These are phyloP conservation scores for Diaporthe sp. DNA, from an alignment of 2,329 filamentous ascomycete genomes.

Conservation along the genomic window DNA sequence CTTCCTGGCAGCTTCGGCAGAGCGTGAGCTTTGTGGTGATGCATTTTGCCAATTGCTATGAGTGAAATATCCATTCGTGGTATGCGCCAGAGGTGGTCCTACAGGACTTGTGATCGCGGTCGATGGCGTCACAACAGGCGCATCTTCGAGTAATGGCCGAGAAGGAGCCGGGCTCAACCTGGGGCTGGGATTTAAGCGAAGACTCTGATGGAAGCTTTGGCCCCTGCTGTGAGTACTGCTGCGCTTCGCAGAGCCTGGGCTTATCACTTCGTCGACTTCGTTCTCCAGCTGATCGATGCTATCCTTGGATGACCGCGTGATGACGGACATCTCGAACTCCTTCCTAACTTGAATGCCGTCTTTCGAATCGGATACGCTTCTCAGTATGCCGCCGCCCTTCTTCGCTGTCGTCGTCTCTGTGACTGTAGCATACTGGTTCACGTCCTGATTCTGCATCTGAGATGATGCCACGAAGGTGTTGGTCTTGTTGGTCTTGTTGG, in stretches of 20 bases:
- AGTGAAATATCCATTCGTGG: not conserved
- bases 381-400: not conserved
- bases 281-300: slow-evolving; percentile 35
- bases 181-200: slow-evolving; percentile 4
- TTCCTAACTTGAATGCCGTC: slow-evolving; percentile 34
- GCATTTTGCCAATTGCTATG: not conserved
- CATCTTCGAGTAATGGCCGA: slow-evolving; percentile 14
- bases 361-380: not conserved
- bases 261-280: slow-evolving; percentile 35
- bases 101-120: not conserved
- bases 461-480: slow-evolving; percentile 35
- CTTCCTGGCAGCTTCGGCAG: slow-evolving; percentile 4
- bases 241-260: slow-evolving; percentile 20
- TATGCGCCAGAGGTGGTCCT: slow-evolving; percentile 5
- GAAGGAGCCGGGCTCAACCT: slow-evolving; percentile 23
- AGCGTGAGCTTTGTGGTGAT: slow-evolving; percentile 26
- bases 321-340: slow-evolving; percentile 39
- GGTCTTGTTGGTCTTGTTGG: slow-evolving; percentile 31
- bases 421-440: not conserved
- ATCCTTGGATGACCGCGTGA: slow-evolving; percentile 32
- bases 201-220: slow-evolving; percentile 11
- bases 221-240: slow-evolving; percentile 24
- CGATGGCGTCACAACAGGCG: slow-evolving; percentile 8
- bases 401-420: slow-evolving; percentile 16
- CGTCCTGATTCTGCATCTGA: slow-evolving; percentile 20